Conservation (phyloP, 2,329 filamentous ascomycete genomes). For the Capronia americana region DNA sequence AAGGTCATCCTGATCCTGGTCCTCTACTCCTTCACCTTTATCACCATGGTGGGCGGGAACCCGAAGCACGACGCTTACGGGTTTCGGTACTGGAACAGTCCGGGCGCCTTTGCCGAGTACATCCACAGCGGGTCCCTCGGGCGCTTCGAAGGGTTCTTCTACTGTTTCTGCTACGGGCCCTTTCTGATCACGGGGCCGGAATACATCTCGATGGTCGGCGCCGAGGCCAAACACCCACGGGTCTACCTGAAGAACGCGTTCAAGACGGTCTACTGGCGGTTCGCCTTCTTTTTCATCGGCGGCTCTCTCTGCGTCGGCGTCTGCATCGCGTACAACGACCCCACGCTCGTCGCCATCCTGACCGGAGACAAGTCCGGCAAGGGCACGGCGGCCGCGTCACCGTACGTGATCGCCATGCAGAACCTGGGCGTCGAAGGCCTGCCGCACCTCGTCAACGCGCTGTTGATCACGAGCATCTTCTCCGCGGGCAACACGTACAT, state of each 20-base stretch:
- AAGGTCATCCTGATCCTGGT: constrained; percentile 58
- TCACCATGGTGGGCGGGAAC: constrained; percentile 57
- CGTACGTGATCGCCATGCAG: constrained; percentile 6
- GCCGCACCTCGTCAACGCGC: constrained; percentile 2
- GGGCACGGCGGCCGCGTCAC: constrained; percentile 61
- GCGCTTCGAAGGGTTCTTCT: constrained; percentile 58
- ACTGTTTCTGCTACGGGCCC: constrained; percentile 72
- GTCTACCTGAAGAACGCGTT: constrained; percentile 71
- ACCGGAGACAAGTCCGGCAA: constrained; percentile 30
- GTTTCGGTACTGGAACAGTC: constrained; percentile 63
- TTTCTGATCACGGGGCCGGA: constrained; percentile 68
- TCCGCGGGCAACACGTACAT: constrained; percentile 9
- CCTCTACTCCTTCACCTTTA: constrained; percentile 57
- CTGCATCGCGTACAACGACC: constrained; percentile 70
- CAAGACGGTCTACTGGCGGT: constrained; percentile 71
- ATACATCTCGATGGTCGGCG: constrained; percentile 67
- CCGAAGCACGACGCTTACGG: constrained; percentile 60
- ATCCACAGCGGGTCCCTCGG: constrained; percentile 19
- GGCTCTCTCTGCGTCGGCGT: constrained; percentile 74
- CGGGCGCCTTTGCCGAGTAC: constrained; percentile 21
- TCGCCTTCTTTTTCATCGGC: constrained; percentile 75
- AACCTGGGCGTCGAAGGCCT: constrained; percentile 1
- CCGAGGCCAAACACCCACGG: constrained; percentile 66
- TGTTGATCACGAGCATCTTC: constrained; percentile 6
- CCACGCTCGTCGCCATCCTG: constrained; percentile 63